Conservation (phyloP, 306 rosid genomes). For the Castanea crenata region DNA sequence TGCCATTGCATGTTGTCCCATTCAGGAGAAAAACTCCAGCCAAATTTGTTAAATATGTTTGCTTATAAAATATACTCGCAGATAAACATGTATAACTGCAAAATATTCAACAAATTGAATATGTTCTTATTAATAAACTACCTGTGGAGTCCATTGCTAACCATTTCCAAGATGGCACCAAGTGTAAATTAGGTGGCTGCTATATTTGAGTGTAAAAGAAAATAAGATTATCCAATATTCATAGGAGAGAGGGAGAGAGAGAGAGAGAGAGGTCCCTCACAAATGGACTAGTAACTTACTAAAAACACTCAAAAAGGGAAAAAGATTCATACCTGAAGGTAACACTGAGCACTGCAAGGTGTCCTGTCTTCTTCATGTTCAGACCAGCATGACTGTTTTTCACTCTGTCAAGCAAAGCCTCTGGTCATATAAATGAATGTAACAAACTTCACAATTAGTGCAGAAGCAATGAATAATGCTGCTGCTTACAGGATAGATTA, state of each 20-base stretch:
- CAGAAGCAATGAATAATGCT: slow-evolving; percentile 7
- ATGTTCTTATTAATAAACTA: neutral
- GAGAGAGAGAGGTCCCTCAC: neutral
- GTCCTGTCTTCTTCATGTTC: slow-evolving; percentile 63
- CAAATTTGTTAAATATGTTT: no score
- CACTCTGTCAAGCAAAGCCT: slow-evolving; percentile 62
- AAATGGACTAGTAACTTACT: neutral
- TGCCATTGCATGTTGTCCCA: neutral
- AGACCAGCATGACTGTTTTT: slow-evolving; percentile 67
- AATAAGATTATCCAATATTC: neutral
- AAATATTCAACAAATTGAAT: no score
- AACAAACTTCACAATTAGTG: slow-evolving; percentile 1
- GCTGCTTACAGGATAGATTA: slow-evolving; percentile 76
- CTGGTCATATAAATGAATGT: slow-evolving; percentile 32
- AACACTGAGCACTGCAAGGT: slow-evolving; percentile 88
- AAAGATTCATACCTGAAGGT: slow-evolving; percentile 64
- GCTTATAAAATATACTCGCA: no score
- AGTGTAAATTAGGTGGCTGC: neutral
- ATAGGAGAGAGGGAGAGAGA: neutral
- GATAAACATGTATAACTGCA: no score
- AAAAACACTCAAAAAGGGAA: slow-evolving; percentile 11
- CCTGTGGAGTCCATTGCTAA: neutral
- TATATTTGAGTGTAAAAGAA: neutral
- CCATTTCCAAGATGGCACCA: neutral
- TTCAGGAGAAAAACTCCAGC: neutral